Evolutionary conservation across 345 rosid genomes (phyloP).

Genomic region (Eucalyptus regnans): DNA sequence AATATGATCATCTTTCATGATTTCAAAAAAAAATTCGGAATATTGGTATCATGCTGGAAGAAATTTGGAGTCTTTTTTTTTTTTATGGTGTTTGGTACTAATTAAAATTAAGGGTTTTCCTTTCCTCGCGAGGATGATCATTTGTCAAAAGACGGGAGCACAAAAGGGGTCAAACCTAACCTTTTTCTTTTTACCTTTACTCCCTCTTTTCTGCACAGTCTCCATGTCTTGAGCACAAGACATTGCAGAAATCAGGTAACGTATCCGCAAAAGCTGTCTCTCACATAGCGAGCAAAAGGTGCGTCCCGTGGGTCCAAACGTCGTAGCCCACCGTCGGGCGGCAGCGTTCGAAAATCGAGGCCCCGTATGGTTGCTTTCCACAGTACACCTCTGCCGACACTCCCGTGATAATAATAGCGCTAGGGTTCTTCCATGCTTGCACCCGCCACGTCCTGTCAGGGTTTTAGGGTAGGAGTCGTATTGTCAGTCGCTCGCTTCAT

Average conservation of each 20-base stretch:
- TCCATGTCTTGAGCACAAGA: neutral
- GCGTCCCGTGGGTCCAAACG: neutral
- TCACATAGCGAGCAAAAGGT: neutral
- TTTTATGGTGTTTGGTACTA: neutral
- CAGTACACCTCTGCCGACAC: neutral
- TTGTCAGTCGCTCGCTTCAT: neutral
- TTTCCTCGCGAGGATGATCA: too few relatives aligned
- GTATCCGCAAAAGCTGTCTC: neutral
- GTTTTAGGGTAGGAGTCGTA: neutral
- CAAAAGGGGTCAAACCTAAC: neutral
- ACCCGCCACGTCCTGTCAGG: neutral
- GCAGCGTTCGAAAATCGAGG: neutral
- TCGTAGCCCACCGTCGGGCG: neutral
- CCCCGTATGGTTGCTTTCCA: neutral
- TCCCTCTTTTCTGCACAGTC: neutral
- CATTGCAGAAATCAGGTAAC: neutral
- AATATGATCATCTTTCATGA: rapidly evolving
- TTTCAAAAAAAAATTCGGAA: rapidly evolving
- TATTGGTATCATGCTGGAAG: rapidly evolving
- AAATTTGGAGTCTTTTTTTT: neutral
- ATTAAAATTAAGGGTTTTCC: neutral
- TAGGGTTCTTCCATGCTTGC: neutral
- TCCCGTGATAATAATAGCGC: neutral
- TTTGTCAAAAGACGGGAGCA: neutral
- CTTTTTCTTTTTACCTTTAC: neutral